These are phyloP conservation scores for Thymus mandschuricus DNA, from an alignment of 257 asterid genomes.

Conservation along the genomic window DNA sequence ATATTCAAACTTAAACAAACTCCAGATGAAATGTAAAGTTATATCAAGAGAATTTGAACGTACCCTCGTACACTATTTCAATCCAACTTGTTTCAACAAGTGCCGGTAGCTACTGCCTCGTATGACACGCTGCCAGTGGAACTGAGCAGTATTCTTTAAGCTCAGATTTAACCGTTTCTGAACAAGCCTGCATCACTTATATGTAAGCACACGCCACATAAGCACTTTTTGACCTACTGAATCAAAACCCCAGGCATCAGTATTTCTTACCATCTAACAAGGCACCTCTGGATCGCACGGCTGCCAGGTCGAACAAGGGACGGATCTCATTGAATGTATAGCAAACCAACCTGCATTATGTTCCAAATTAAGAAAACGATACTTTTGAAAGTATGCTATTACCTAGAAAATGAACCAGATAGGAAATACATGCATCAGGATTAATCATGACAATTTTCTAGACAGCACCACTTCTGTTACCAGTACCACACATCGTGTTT, in stretches of 20 bases:
- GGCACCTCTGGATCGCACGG: slow-evolving; percentile 92
- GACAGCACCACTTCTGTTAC: background rate
- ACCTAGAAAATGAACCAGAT: slow-evolving; percentile 10
- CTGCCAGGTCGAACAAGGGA: slow-evolving; percentile 83
- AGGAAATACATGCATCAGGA: background rate
- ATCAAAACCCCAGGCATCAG: slow-evolving; percentile 21
- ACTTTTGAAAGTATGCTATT: slow-evolving; percentile 1
- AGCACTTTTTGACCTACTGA: slow-evolving; percentile 31
- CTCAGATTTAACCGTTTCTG: slow-evolving; percentile 66
- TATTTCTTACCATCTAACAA: slow-evolving; percentile 83
- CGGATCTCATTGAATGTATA: slow-evolving; percentile 88
- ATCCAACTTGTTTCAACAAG: slow-evolving; percentile 65
- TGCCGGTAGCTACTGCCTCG: slow-evolving; percentile 97
- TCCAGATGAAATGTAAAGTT: background rate
- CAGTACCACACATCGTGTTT: background rate
- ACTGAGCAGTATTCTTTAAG: slow-evolving; percentile 49
- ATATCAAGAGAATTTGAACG: slow-evolving; percentile 19
- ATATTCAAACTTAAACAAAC: too few species aligned
- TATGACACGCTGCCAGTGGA: slow-evolving; percentile 67
- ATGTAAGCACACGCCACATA: slow-evolving; percentile 33
- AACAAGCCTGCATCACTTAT: slow-evolving; percentile 74
- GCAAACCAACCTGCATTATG: slow-evolving; percentile 71
- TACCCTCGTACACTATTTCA: slow-evolving; percentile 48
- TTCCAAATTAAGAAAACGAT: slow-evolving; percentile 4
- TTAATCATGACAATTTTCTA: slow-evolving; percentile 6